Evolutionary conservation across 352 stramenopile species (phyloP), one percentile per base, ranked within the genome.

Genomic region (Globisporangium alternatum): DNA sequence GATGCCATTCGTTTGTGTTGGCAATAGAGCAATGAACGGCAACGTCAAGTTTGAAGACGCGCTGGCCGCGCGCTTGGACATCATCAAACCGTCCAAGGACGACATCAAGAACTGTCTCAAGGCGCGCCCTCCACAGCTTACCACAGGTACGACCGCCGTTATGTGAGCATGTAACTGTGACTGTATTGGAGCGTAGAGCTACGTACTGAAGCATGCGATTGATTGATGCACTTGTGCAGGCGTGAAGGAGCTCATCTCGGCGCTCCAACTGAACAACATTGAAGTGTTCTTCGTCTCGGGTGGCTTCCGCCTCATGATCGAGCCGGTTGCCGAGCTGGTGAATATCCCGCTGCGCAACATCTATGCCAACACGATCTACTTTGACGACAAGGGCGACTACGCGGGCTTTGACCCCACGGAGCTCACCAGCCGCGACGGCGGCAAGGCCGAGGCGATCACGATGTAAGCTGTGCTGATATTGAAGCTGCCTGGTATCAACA

Each of bases 241-340:
- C 43, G 78, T 98, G 31, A 86, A 93, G 64, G 81, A 91, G 66
- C 80, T 99, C 5, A 90, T 99, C 43, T 62, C 76, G 33, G 77
- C 77, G 53, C 81, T 99, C 51, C 86, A 98, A 48, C 67, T 85
- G 47, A 92, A 96, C 58, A 86, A 86, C 35, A 93, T 97, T 19
- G 80, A 95, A 56, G 96, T 99, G 21, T 99, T 98, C 82, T 79
- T 99, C 22, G 97, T 99, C n/a, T 98, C 91, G 7, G 98, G 98
- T 47, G 98, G 98, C 61, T 99, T 99, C 65, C 89, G 97, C 2
- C 77, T 98, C 62, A 99, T 99, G 97, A 99, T 99, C 77, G 90
- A 98, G 67, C 97, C 97, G 0, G 86, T 99, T 0, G 97, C 97
- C 19, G 76, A 95, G 66, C 63, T 86, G 55, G 70, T 98, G 69